Evolutionary conservation across 176 grass and related monocot species (phyloP).

Genomic region (Avena insularis): DNA sequence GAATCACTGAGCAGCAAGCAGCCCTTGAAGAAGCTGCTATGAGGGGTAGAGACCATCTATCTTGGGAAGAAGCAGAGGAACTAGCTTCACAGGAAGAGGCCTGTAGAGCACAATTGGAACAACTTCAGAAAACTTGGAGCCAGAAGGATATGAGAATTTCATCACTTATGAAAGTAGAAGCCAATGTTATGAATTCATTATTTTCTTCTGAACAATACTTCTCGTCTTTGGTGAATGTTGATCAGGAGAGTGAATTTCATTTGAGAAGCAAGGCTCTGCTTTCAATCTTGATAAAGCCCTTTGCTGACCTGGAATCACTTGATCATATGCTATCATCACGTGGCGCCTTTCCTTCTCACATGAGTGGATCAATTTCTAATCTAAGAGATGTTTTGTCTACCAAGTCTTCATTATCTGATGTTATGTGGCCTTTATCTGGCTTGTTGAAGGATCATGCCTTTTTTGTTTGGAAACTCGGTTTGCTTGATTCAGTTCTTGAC

Average conservation of each 20-base stretch:
- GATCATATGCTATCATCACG: slow-evolving; percentile 59
- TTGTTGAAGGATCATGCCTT: slow-evolving; percentile 80
- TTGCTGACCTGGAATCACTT: slow-evolving; percentile 76
- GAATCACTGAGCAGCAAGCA: slow-evolving; percentile 81
- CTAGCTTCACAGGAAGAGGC: slow-evolving; percentile 95
- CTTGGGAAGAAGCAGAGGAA: slow-evolving; percentile 99
- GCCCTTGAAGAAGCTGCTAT: slow-evolving; percentile 87
- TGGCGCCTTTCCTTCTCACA: slow-evolving; percentile 51
- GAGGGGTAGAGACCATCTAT: slow-evolving; percentile 87
- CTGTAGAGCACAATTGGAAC: slow-evolving; percentile 85
- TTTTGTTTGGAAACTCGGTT: slow-evolving; percentile 86
- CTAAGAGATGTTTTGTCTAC: slow-evolving; percentile 57
- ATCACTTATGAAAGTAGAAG: slow-evolving; percentile 82
- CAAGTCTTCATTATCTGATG: slow-evolving; percentile 68
- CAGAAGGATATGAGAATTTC: slow-evolving; percentile 84
- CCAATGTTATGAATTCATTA: slow-evolving; percentile 70
- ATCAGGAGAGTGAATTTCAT: slow-evolving; percentile 69
- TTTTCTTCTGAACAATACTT: slow-evolving; percentile 75
- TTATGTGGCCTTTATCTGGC: slow-evolving; percentile 67
- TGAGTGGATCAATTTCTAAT: slow-evolving; percentile 47
- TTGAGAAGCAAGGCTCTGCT: slow-evolving; percentile 74
- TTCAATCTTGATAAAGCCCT: slow-evolving; percentile 72
- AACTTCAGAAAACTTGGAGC: slow-evolving; percentile 87
- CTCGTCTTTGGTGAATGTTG: slow-evolving; percentile 65
- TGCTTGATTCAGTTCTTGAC: slow-evolving; percentile 87